Conservation (phyloP, 257 asterid species). For the Solanum paucissectum region DNA sequence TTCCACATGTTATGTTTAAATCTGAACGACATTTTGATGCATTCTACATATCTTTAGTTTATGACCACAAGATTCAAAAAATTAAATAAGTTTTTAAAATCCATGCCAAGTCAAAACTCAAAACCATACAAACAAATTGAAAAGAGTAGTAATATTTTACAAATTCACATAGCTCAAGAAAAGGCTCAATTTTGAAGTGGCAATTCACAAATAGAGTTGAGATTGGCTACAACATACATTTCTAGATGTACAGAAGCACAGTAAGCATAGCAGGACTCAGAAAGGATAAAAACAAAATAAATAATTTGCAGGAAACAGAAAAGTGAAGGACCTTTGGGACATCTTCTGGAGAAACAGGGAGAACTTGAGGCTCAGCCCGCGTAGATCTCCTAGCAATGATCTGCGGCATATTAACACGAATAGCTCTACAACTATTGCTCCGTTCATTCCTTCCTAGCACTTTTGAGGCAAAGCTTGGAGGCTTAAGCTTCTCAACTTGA, state of each 20-base stretch:
- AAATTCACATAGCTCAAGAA: not conserved
- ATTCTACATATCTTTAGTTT: not conserved
- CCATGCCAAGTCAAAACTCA: not conserved
- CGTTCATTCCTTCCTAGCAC: slow-evolving; percentile 25
- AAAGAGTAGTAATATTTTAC: not conserved
- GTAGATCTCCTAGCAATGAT: slow-evolving; percentile 41
- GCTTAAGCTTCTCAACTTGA: slow-evolving; percentile 48
- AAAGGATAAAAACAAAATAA: not conserved
- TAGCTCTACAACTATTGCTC: slow-evolving; percentile 24
- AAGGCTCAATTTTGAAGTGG: not conserved
- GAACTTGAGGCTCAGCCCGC: slow-evolving; percentile 33
- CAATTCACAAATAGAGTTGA: not conserved
- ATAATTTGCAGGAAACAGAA: not conserved
- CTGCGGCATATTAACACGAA: slow-evolving; percentile 27
- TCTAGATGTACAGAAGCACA: not conserved
- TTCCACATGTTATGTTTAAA: not conserved
- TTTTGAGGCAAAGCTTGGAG: slow-evolving; percentile 39
- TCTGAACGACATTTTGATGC: not conserved
- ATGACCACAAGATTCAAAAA: not conserved
- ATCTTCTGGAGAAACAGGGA: slow-evolving; percentile 69
- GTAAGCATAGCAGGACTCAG: not conserved
- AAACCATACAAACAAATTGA: not conserved
- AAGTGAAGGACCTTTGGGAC: slow-evolving; percentile 33
- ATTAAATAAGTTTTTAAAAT: not conserved
- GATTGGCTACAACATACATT: not conserved